Percentiles rank a stretch among this genome's conserved stretches.
Conservation (phyloP, 805 yeast species). For the Kazachstania psychrophila region DNA sequence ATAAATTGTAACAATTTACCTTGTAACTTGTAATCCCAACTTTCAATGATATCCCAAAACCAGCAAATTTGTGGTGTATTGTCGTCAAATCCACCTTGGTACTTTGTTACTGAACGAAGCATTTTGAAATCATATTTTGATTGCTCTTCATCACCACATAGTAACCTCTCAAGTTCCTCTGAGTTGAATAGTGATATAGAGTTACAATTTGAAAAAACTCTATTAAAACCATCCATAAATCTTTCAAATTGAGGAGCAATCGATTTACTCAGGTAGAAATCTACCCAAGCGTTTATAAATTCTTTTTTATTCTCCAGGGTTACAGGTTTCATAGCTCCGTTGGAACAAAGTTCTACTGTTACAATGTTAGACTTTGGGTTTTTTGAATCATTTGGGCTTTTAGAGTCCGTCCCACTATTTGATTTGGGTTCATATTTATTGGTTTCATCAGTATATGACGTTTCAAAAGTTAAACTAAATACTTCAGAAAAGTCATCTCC, state of each 20-base stretch:
- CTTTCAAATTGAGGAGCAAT: constrained; percentile 44
- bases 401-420: background rate
- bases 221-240: constrained; percentile 61
- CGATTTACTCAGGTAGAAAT: constrained; percentile 49
- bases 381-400: too few species aligned
- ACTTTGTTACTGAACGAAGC: constrained; percentile 63
- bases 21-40: constrained; percentile 42
- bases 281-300: constrained; percentile 56
- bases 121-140: constrained; percentile 48
- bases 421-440: constrained; percentile 16
- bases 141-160: constrained; percentile 65
- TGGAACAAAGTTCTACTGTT: constrained; percentile 43
- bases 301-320: constrained; percentile 46
- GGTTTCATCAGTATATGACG: constrained; percentile 37
- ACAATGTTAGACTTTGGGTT: constrained; percentile 13
- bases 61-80: constrained; percentile 45
- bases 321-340: constrained; percentile 51
- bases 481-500: constrained; percentile 38
- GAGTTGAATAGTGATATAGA: constrained; percentile 74
- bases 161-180: constrained; percentile 66
- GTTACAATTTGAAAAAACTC: constrained; percentile 64
- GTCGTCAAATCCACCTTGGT: constrained; percentile 49
- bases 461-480: constrained; percentile 54
- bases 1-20: constrained; percentile 62
- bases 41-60: constrained; percentile 68